Evolutionary conservation across 1,284 basidiomycete species (phyloP).

Genomic region (Athelia psychrophila): DNA sequence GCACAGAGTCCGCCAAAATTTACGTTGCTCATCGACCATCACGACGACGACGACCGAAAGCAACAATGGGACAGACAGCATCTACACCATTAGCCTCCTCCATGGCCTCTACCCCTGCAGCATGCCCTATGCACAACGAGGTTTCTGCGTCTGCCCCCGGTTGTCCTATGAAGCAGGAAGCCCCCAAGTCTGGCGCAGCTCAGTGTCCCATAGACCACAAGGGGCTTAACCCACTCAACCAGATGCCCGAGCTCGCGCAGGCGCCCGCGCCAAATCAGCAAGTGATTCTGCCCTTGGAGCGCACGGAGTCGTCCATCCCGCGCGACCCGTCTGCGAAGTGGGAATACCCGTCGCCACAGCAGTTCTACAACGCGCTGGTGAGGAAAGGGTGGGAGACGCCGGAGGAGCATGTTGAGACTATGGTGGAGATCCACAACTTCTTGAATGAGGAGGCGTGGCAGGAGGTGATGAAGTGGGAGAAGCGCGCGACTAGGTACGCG

Average conservation of each 20-base stretch:
- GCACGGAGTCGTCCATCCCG: conserved; percentile 85
- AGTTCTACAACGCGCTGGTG: conserved; percentile 97
- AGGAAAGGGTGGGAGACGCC: conserved; percentile 98
- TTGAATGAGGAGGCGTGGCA: conserved; percentile 97
- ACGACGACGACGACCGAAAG: not conserved
- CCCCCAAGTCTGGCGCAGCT: conserved; percentile 7
- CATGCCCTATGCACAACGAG: conserved; percentile 3
- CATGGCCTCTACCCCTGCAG: conserved; percentile 5
- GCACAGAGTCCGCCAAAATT: too few relatives aligned
- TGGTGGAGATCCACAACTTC: conserved; percentile 99
- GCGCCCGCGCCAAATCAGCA: conserved; percentile 57
- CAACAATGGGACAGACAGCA: conserved; percentile 13
- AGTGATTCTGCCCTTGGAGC: conserved; percentile 67
- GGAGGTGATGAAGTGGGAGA: conserved; percentile 95
- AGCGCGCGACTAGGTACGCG: conserved; percentile 58
- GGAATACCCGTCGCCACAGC: conserved; percentile 99
- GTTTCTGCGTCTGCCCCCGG: conserved; percentile 12
- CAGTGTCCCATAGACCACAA: conserved; percentile 48
- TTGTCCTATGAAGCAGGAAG: conserved; percentile 40
- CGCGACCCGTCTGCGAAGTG: conserved; percentile 64
- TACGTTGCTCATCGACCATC: too few relatives aligned
- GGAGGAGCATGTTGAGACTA: conserved; percentile 93
- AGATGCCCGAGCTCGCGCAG: conserved; percentile 86
- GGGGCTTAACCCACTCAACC: conserved; percentile 78
- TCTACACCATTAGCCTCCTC: conserved; percentile 6